phyloP scores from a whole-genome alignment of 352 stramenopile genomes.

The Pythium myriotylum region DNA sequence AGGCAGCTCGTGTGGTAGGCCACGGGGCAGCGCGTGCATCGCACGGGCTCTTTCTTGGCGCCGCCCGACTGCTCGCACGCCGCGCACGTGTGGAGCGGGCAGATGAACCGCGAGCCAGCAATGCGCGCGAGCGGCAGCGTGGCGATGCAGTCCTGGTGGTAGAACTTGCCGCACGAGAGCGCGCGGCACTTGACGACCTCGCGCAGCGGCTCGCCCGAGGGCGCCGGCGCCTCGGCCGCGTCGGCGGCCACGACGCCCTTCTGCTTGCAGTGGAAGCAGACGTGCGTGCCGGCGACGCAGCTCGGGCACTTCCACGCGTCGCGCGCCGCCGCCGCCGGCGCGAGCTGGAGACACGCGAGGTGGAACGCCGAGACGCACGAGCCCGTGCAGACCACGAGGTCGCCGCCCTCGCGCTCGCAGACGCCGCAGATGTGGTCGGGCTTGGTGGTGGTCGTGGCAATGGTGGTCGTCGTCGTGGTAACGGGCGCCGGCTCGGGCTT shows the following conservation, averaged over 20 bases:
- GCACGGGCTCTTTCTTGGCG: conserved; percentile 76
- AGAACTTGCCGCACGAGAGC: conserved; percentile 85
- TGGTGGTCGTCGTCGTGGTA: background rate
- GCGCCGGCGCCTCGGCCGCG: background rate
- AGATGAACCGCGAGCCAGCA: conserved; percentile 83
- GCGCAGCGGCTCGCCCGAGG: conserved; percentile 10
- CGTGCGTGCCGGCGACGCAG: conserved; percentile 56
- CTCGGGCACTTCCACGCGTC: conserved; percentile 62
- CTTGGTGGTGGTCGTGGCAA: conserved; percentile 19
- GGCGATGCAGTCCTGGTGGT: conserved; percentile 81
- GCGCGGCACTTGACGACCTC: conserved; percentile 77
- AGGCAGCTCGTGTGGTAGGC: conserved; percentile 84
- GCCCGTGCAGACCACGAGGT: conserved; percentile 53
- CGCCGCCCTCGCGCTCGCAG: conserved; percentile 59
- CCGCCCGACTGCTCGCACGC: conserved; percentile 69
- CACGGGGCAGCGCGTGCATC: conserved; percentile 79
- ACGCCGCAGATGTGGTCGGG: conserved; percentile 68
- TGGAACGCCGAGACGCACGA: conserved; percentile 82
- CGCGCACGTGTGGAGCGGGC: conserved; percentile 80
- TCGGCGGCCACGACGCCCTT: conserved; percentile 35
- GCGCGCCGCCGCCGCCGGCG: conserved; percentile 12
- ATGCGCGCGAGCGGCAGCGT: conserved; percentile 77
- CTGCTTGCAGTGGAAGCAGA: conserved; percentile 85
- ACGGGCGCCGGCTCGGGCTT: background rate
- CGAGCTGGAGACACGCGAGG: conserved; percentile 41